These are phyloP conservation scores for Phytophthora cajani DNA, from an alignment of 352 stramenopile genomes.

Conservation along the genomic window DNA sequence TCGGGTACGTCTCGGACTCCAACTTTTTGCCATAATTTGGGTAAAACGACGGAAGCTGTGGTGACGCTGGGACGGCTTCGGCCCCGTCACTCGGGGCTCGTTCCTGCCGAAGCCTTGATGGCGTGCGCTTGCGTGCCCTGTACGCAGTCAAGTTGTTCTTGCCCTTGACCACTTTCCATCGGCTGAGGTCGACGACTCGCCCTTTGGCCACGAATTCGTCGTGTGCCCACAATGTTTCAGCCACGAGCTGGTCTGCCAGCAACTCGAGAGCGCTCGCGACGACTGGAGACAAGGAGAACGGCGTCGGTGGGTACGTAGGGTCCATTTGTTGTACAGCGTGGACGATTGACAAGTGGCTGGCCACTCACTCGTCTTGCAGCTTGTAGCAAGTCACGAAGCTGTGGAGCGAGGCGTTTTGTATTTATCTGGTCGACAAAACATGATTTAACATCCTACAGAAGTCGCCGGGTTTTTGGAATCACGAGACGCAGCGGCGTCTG, in stretches of 20 bases:
- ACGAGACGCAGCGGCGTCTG: no score
- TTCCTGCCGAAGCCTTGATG: constrained; percentile 13
- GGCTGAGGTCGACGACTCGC: constrained; percentile 36
- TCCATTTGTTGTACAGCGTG: constrained; percentile 25
- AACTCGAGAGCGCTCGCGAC: constrained; percentile 19
- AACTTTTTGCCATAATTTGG: constrained; percentile 13
- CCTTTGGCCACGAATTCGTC: constrained; percentile 50
- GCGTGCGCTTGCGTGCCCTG: constrained; percentile 31
- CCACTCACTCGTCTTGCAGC: constrained; percentile 2
- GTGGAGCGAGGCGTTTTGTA: neutral
- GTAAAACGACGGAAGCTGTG: constrained; percentile 30
- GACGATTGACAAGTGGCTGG: constrained; percentile 16
- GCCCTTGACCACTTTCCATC: constrained; percentile 57
- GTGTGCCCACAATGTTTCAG: constrained; percentile 54
- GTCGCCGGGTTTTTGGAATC: constrained; percentile 11
- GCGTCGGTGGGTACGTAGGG: constrained; percentile 19
- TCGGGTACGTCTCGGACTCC: constrained; percentile 25
- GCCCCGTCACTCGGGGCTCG: constrained; percentile 24
- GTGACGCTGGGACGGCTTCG: constrained; percentile 32
- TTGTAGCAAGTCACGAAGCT: neutral
- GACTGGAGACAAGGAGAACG: constrained; percentile 12
- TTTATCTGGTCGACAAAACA: constrained; percentile 10
- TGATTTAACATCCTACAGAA: constrained; percentile 1
- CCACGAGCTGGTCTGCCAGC: constrained; percentile 59
- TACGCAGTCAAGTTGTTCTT: constrained; percentile 64